Percentiles rank a stretch among this genome's conserved stretches.
Evolutionary conservation across 2,329 filamentous ascomycete genomes (phyloP).

Genomic region (Aspergillus neotritici): DNA sequence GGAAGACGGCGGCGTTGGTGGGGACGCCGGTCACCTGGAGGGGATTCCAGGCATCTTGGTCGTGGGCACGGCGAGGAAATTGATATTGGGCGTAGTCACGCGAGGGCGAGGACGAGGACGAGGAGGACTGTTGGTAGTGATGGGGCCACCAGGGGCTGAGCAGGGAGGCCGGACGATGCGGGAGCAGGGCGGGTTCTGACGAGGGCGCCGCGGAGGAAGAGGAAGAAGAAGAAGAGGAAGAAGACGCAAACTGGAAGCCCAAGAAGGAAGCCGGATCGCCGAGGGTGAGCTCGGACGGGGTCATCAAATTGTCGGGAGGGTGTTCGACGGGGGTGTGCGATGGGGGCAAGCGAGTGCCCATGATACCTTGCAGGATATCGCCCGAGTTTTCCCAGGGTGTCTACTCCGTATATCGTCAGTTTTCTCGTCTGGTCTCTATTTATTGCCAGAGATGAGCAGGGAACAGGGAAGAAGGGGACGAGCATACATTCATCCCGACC

Average conservation of each 20-base stretch:
- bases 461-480: neutral
- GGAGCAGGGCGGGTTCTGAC: conserved; percentile 14
- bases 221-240: no score
- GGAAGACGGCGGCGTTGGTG: conserved; percentile 13
- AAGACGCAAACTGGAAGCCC: conserved; percentile 23
- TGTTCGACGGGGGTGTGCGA: conserved; percentile 10
- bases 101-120: conserved; percentile 15
- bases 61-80: conserved; percentile 13
- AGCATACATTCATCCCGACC: conserved; percentile 16
- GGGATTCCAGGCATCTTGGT: conserved; percentile 31
- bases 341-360: conserved; percentile 14
- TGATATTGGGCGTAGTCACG: conserved; percentile 21
- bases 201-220: no score
- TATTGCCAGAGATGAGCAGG: no score
- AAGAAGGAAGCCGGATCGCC: conserved; percentile 21
- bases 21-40: conserved; percentile 25
- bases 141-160: conserved; percentile 16
- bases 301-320: conserved; percentile 8
- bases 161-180: conserved; percentile 16
- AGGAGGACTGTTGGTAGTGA: conserved; percentile 7
- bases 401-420: neutral
- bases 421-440: neutral
- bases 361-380: conserved; percentile 32
- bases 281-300: conserved; percentile 13
- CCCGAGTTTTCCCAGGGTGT: conserved; percentile 19